Percentiles rank a stretch among this genome's conserved stretches.
phyloP scores from a whole-genome alignment of 2,329 filamentous ascomycete genomes.

The Lasiodiplodia sp. region DNA sequence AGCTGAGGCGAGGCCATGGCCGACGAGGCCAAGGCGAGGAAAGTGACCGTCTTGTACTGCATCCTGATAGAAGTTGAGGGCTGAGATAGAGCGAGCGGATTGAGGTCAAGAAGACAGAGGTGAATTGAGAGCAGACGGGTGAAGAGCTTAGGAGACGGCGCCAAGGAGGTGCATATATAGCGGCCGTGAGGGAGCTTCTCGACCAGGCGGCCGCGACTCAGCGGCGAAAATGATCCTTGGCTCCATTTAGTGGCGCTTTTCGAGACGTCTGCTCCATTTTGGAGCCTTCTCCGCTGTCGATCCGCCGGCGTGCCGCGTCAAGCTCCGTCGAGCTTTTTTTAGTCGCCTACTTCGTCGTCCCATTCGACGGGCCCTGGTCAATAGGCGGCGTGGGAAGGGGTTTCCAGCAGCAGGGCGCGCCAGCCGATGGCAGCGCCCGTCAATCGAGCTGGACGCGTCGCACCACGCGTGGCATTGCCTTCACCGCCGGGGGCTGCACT shows the following conservation, averaged over 20 bases:
- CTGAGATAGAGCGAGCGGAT: neutral
- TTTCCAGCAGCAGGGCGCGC: neutral
- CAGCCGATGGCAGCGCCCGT: neutral
- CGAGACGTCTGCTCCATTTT: slow-evolving; percentile 14
- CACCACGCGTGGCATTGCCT: slow-evolving; percentile 9
- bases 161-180: slow-evolving; percentile 2
- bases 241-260: slow-evolving; percentile 1
- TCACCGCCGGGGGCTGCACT: neutral
- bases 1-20: slow-evolving; percentile 28
- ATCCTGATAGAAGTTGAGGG: slow-evolving; percentile 35
- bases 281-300: slow-evolving; percentile 19
- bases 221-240: slow-evolving; percentile 6
- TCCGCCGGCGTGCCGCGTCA: slow-evolving; percentile 19
- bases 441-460: slow-evolving; percentile 9
- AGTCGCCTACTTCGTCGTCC: neutral
- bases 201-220: slow-evolving; percentile 1
- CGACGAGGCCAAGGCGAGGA: slow-evolving; percentile 41
- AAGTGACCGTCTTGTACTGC: slow-evolving; percentile 40
- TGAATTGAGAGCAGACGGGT: slow-evolving; percentile 19
- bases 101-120: neutral
- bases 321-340: slow-evolving; percentile 12
- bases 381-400: neutral
- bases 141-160: neutral
- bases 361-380: neutral
- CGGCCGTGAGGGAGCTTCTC: slow-evolving; percentile 15